Percentiles rank a stretch among this genome's conserved stretches.
Conservation (phyloP, 108 stramenopile species). For the Hondaea fermentalgiana region DNA sequence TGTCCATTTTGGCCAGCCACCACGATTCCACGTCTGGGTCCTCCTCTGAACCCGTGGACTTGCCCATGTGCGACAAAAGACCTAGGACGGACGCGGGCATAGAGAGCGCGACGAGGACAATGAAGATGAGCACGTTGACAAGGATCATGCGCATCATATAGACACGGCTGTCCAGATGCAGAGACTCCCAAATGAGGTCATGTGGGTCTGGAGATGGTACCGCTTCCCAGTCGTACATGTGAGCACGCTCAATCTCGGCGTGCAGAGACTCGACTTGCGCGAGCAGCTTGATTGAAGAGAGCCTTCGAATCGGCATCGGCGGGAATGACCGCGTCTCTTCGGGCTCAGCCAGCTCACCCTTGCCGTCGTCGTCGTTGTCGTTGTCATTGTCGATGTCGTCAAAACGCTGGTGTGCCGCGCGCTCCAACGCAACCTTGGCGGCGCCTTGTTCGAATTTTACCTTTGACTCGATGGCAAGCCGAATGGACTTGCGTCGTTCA, state of each 20-base stretch:
- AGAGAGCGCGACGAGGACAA: background rate
- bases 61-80: slow-evolving; percentile 1
- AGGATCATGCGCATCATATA: background rate
- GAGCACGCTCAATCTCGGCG: background rate
- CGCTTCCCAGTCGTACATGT: background rate
- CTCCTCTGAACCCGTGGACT: background rate
- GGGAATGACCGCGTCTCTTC: background rate
- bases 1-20: slow-evolving; percentile 1
- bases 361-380: background rate
- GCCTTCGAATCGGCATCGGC: background rate
- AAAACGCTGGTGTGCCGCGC: background rate
- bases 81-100: background rate
- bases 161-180: background rate
- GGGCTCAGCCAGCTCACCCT: background rate
- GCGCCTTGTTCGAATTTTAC: background rate
- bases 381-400: background rate
- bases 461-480: background rate
- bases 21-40: background rate
- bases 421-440: background rate
- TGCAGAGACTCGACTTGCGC: background rate
- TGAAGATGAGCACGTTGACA: background rate
- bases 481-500: background rate
- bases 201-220: background rate
- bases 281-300: background rate
- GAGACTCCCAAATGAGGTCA: background rate